Base-by-base conservation (phyloP, 768 basidiomycete species). In the Lactifluus hygrophoroides region DNA sequence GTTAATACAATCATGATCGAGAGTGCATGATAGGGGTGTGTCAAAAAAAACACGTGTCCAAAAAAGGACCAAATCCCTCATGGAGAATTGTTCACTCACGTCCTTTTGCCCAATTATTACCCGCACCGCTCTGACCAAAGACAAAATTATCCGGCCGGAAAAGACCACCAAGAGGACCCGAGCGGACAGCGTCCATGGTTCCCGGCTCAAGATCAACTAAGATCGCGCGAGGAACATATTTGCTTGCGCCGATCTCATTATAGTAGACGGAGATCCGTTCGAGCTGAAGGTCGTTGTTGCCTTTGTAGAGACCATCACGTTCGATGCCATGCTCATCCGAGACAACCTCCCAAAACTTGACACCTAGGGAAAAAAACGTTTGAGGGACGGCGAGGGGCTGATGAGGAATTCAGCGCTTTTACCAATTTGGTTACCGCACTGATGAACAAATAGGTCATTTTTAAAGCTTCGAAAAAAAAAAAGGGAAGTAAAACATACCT, bases 101-200 rank as follows among this genome's bases (percentile, higher is more conserved):
- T 80, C 95, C 95, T 86, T 98, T 99, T 23, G 96, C 95, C 96
- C 96, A 98, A 79, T 98, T 98, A 84, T 99, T 97, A 70, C 95
- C 94, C 66, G 94, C 95, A 76, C 94, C 94, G 73, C 85, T 93
- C 75, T 98, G 95, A 56, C 94, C 95, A 65, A 94, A 96, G 68
- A 97, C 93, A 69, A 95, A 95, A 82, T 96, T 97, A 77, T 96
- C 94, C 37, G 94, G 94, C 67, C 92, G 86, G 90, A 96, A 97
- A 64, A 98, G 84, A 64, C 77, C 76, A 69, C 94, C 94, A 54
- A 95, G 82, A 66, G 92, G 90, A 51, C 91, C 90, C 51, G 88
- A 86, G 74, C 89, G 89, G 60, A 93, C 85, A 60, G 91, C 88
- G 71, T 93, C 90, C 90, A 93, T 92, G 51, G 90, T 93, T 64